These are phyloP conservation scores for Penicillium herquei DNA, from an alignment of 495 filamentous ascomycete species.

Conservation along the genomic window DNA sequence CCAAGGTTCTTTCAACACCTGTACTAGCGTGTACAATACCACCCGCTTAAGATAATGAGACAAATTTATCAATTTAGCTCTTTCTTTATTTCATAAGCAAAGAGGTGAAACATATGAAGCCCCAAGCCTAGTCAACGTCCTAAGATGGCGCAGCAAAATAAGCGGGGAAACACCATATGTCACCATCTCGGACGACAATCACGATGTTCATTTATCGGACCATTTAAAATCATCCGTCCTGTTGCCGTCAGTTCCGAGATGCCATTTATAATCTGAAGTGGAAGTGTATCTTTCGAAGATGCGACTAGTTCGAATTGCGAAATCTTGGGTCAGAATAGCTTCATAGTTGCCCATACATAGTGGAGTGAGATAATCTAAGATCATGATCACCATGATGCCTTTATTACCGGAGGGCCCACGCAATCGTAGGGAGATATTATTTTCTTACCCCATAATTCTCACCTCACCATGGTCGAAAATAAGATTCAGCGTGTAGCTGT, in stretches of 20 bases:
- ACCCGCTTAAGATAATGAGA: no score
- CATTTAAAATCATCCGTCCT: not conserved
- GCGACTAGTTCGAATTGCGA: slow-evolving; percentile 11
- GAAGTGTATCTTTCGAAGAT: not conserved
- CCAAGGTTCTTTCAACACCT: no score
- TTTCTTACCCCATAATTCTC: not conserved
- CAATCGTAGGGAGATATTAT: not conserved
- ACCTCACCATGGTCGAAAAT: slow-evolving; percentile 22
- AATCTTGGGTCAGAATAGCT: slow-evolving; percentile 12
- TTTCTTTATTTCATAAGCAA: no score
- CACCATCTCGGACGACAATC: slow-evolving; percentile 13
- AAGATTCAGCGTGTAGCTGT: slow-evolving; percentile 53
- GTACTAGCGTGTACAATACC: no score
- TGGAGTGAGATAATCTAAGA: not conserved
- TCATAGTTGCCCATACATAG: slow-evolving; percentile 5
- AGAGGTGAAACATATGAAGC: no score
- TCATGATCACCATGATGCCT: no score
- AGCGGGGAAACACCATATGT: slow-evolving; percentile 1
- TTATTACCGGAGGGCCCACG: no score
- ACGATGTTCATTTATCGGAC: not conserved
- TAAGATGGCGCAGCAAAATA: no score
- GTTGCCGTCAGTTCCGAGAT: slow-evolving; percentile 13
- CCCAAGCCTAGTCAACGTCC: no score
- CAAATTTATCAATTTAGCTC: no score
- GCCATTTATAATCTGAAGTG: not conserved